phyloP scores from a whole-genome alignment of 1,284 basidiomycete genomes.

The Ceratobasidium sp. region DNA sequence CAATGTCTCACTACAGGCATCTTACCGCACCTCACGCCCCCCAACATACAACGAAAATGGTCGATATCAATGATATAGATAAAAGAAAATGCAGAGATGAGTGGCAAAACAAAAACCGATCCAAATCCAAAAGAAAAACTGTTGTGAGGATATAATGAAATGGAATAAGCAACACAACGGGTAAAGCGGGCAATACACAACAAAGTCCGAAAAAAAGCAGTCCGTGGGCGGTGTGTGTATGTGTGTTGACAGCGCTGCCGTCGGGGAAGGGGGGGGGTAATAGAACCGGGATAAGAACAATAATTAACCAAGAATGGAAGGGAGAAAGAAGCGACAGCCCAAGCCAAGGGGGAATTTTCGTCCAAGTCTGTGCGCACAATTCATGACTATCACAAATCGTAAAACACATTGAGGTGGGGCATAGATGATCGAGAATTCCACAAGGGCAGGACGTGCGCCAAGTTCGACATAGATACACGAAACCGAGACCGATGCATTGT shows the following conservation, averaged over 20 bases:
- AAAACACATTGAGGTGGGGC: background rate
- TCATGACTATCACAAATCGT: background rate
- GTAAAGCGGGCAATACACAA: too few species aligned
- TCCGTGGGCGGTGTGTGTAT: slow-evolving; percentile 7
- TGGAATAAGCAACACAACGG: background rate
- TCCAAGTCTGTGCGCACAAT: background rate
- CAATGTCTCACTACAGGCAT: too few species aligned
- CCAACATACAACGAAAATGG: too few species aligned
- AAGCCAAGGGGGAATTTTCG: background rate
- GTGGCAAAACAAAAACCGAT: background rate
- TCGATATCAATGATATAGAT: too few species aligned
- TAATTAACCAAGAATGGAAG: background rate
- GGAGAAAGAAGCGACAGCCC: background rate
- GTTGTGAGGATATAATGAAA: slow-evolving; percentile 3
- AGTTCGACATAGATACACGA: background rate
- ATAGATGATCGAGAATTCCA: background rate
- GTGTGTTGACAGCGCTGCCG: slow-evolving; percentile 24
- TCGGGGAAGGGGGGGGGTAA: background rate
- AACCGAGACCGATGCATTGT: background rate
- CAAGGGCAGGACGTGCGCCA: background rate
- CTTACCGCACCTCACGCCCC: too few species aligned
- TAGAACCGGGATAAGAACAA: background rate
- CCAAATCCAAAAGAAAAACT: background rate
- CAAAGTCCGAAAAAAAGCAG: slow-evolving; percentile 5
- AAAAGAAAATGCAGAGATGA: background rate